Percentiles rank a stretch among this genome's conserved stretches.
Conservation (phyloP, 306 rosid species). For the Abrus pulchellus region DNA sequence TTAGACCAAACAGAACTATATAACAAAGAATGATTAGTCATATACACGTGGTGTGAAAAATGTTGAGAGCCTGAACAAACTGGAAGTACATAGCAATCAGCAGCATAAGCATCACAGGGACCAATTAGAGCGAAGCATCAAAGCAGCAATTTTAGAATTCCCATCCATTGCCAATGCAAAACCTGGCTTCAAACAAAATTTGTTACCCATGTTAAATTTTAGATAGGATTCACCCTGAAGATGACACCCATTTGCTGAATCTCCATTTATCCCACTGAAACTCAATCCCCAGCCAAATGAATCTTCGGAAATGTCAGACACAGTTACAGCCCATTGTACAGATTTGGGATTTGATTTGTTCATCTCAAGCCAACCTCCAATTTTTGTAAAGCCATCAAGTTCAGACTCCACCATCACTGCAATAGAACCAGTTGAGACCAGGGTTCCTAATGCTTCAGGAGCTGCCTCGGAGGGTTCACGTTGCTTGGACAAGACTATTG, state of each 20-base stretch:
- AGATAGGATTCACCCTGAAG: slow-evolving; percentile 80
- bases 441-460: slow-evolving; percentile 51
- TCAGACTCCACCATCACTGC: slow-evolving; percentile 75
- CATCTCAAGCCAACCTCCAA: slow-evolving; percentile 93
- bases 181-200: slow-evolving; percentile 84
- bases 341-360: slow-evolving; percentile 55
- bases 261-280: slow-evolving; percentile 67
- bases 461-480: slow-evolving; percentile 50
- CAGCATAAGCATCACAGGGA: slow-evolving; percentile 57
- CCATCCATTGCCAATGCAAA: slow-evolving; percentile 67
- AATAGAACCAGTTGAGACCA: slow-evolving; percentile 56
- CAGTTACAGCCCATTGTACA: slow-evolving; percentile 68
- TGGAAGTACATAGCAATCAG: neutral
- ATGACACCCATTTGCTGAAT: slow-evolving; percentile 56
- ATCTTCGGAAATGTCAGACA: slow-evolving; percentile 80
- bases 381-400: slow-evolving; percentile 66
- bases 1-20: slow-evolving; percentile 2
- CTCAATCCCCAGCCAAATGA: slow-evolving; percentile 83
- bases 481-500: slow-evolving; percentile 52
- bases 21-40: slow-evolving; percentile 33
- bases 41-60: slow-evolving; percentile 36
- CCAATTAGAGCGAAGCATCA: slow-evolving; percentile 83
- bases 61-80: slow-evolving; percentile 9
- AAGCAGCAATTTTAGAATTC: slow-evolving; percentile 60
- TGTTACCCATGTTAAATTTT: slow-evolving; percentile 68